Evolutionary conservation across 2,329 filamentous ascomycete genomes (phyloP).

Genomic region (Dothistroma septosporum): DNA sequence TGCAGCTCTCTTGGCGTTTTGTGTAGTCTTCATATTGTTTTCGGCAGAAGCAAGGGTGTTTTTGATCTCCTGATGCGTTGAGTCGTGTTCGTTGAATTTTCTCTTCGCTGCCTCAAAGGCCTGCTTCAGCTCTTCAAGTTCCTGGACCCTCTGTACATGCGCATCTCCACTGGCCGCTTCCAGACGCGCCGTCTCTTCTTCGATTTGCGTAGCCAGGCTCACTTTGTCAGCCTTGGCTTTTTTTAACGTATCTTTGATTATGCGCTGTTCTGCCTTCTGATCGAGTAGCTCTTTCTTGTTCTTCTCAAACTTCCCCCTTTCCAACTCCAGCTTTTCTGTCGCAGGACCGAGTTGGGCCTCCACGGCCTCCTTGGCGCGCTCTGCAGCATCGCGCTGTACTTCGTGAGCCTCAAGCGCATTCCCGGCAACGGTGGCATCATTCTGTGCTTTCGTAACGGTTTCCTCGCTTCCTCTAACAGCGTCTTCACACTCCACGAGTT

Average conservation of each 20-base stretch:
- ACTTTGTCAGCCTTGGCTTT: slow-evolving; percentile 45
- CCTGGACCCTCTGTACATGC: slow-evolving; percentile 53
- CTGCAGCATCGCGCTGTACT: slow-evolving; percentile 37
- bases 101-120: slow-evolving; percentile 13
- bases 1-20: slow-evolving; percentile 31
- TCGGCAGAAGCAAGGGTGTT: slow-evolving; percentile 27
- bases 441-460: slow-evolving; percentile 44
- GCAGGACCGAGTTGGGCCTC: slow-evolving; percentile 41
- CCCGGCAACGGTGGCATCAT: slow-evolving; percentile 43
- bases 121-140: slow-evolving; percentile 31
- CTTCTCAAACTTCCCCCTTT: slow-evolving; percentile 50
- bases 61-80: slow-evolving; percentile 35
- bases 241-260: slow-evolving; percentile 58
- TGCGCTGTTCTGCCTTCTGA: slow-evolving; percentile 56
- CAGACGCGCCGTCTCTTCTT: slow-evolving; percentile 58
- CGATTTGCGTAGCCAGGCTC: slow-evolving; percentile 45
- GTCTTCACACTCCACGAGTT: slow-evolving; percentile 28
- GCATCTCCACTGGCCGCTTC: slow-evolving; percentile 62
- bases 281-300: slow-evolving; percentile 26
- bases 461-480: slow-evolving; percentile 38
- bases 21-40: slow-evolving; percentile 35
- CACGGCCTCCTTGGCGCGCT: slow-evolving; percentile 33
- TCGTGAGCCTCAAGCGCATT: slow-evolving; percentile 44
- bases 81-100: slow-evolving; percentile 40
- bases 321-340: slow-evolving; percentile 45